These are phyloP conservation scores for Amaranthus hypochondriacus DNA, from an alignment of 148 eudicot genomes.

Conservation along the genomic window DNA sequence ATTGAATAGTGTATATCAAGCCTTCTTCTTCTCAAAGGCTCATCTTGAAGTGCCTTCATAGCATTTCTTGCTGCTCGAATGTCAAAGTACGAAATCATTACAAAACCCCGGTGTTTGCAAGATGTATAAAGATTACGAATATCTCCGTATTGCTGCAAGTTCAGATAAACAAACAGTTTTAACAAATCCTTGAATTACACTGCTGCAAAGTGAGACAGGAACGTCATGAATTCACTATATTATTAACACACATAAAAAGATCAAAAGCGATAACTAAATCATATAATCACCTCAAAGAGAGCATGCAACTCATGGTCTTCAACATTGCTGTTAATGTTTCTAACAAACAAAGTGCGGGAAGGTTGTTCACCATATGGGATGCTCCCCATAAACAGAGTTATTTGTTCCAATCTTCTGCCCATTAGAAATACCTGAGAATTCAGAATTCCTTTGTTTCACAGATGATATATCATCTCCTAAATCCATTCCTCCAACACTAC, in stretches of 20 bases:
- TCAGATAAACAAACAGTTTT: slow-evolving; percentile 3
- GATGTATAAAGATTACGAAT: slow-evolving; percentile 65
- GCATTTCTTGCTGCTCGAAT: slow-evolving; percentile 74
- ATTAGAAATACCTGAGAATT: slow-evolving; percentile 28
- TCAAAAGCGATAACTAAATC: not conserved
- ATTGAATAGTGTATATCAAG: slow-evolving; percentile 79
- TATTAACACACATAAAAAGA: not conserved
- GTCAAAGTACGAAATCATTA: slow-evolving; percentile 80
- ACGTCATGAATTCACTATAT: not conserved
- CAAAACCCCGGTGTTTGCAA: slow-evolving; percentile 77
- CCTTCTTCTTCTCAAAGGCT: slow-evolving; percentile 56
- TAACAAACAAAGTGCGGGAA: slow-evolving; percentile 74
- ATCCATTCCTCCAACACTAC: slow-evolving; percentile 81
- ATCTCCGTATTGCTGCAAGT: slow-evolving; percentile 77
- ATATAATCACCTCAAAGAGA: slow-evolving; percentile 57
- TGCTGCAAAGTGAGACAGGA: slow-evolving; percentile 32
- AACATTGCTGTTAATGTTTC: slow-evolving; percentile 63
- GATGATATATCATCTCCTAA: slow-evolving; percentile 62
- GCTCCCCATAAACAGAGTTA: slow-evolving; percentile 33
- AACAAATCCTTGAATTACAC: slow-evolving; percentile 7
- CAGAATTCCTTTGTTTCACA: slow-evolving; percentile 32
- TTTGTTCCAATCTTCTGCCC: slow-evolving; percentile 29
- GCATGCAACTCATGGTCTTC: slow-evolving; percentile 65
- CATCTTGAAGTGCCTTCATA: slow-evolving; percentile 66
- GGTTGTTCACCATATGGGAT: slow-evolving; percentile 47